Percentiles rank a stretch among this genome's conserved stretches.
Evolutionary conservation across 1,284 basidiomycete genomes (phyloP).

Genomic region (Ganoderma sinense): DNA sequence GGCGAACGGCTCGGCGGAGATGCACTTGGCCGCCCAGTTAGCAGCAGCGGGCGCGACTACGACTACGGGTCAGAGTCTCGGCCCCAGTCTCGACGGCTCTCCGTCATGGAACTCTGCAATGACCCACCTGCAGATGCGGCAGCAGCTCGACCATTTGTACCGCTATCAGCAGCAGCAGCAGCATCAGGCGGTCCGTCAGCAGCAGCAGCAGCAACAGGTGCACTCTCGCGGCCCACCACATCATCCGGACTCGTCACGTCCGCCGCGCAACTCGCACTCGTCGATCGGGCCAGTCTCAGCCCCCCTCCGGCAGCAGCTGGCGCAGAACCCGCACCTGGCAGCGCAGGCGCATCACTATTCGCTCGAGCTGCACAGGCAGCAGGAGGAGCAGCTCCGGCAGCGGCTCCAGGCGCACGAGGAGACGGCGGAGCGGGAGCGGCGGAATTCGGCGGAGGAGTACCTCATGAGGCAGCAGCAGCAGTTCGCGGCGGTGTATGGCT

Average conservation of each 20-base stretch:
- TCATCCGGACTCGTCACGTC: conserved; percentile 56
- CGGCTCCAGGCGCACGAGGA: conserved; percentile 29
- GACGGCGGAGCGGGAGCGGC: conserved; percentile 34
- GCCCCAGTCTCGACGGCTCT: conserved; percentile 78
- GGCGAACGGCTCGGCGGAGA: conserved; percentile 38
- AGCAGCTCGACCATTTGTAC: conserved; percentile 42
- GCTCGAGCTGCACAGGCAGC: conserved; percentile 52
- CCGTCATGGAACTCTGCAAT: conserved; percentile 88
- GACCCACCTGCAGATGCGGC: conserved; percentile 50
- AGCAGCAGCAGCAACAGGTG: conserved; percentile 36
- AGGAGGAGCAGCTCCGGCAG: conserved; percentile 47
- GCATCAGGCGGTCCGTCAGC: conserved; percentile 29
- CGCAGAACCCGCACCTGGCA: conserved; percentile 28
- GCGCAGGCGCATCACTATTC: conserved; percentile 45
- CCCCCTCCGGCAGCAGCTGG: conserved; percentile 34
- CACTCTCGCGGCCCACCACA: conserved; percentile 53
- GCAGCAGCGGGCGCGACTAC: conserved; percentile 47
- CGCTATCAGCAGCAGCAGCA: conserved; percentile 37
- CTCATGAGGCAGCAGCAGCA: conserved; percentile 17
- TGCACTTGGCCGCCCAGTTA: conserved; percentile 40
- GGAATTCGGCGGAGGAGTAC: conserved; percentile 34
- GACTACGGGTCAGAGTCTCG: conserved; percentile 73
- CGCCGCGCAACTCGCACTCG: conserved; percentile 55
- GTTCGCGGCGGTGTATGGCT: conserved; percentile 26
- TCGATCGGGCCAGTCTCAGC: conserved; percentile 44